phyloP scores from a whole-genome alignment of 1,284 basidiomycete genomes.

The Moesziomyces aphidis region DNA sequence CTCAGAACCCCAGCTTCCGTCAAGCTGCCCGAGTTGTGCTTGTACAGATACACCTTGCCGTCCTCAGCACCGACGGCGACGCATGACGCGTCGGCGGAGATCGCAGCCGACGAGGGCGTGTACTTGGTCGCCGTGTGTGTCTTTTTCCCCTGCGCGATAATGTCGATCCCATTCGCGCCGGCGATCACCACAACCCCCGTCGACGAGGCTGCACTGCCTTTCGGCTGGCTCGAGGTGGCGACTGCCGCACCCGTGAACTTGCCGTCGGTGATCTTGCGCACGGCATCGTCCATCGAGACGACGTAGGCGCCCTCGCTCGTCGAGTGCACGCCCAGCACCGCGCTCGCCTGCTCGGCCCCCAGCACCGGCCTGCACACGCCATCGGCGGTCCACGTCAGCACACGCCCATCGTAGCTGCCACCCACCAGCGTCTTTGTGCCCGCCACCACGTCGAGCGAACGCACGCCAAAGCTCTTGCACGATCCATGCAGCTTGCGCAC shows the following conservation, averaged over 20 bases:
- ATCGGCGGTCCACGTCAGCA: constrained; percentile 74
- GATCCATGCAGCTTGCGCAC: constrained; percentile 44
- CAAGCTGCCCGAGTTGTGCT: constrained; percentile 8
- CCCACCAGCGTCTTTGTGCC: constrained; percentile 34
- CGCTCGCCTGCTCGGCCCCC: constrained; percentile 77
- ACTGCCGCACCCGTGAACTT: constrained; percentile 35
- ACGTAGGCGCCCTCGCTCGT: constrained; percentile 28
- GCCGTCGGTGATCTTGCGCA: constrained; percentile 32
- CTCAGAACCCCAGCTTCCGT: constrained; percentile 72
- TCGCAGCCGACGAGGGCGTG: constrained; percentile 70
- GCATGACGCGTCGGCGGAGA: constrained; percentile 69
- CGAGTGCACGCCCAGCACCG: constrained; percentile 75
- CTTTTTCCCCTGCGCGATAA: constrained; percentile 52
- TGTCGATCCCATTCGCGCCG: constrained; percentile 77
- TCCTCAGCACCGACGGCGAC: constrained; percentile 79
- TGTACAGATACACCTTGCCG: constrained; percentile 57
- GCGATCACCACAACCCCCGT: constrained; percentile 75
- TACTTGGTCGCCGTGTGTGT: constrained; percentile 34
- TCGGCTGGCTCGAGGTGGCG: constrained; percentile 77
- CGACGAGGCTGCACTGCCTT: constrained; percentile 58
- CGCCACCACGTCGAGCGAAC: constrained; percentile 32
- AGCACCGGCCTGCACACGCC: constrained; percentile 69
- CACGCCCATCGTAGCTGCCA: constrained; percentile 80
- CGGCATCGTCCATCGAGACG: constrained; percentile 55
- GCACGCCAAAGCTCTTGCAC: constrained; percentile 45